A percentile compares a stretch with the other conserved stretches of the same genome.
phyloP scores from a whole-genome alignment of 1,284 basidiomycete species.

The Xerocomus amazonicus region DNA sequence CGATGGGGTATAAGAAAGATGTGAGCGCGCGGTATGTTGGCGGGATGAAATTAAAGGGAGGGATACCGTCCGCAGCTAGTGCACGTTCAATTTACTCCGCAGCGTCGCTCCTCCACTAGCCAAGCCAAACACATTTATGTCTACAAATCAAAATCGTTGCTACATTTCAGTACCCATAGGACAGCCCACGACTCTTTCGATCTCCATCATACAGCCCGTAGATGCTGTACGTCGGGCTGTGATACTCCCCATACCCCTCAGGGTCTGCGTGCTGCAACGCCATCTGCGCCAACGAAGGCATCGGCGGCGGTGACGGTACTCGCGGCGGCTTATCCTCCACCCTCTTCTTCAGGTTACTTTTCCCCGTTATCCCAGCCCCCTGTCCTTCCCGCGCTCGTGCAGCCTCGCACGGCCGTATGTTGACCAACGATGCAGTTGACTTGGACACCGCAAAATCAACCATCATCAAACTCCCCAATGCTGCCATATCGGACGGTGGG shows the following conservation, averaged over 20 bases:
- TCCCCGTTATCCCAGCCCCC: slow-evolving; percentile 8
- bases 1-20: slow-evolving; percentile 24
- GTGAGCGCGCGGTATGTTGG: not conserved
- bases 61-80: slow-evolving; percentile 13
- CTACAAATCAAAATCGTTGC: slow-evolving; percentile 31
- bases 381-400: slow-evolving; percentile 18
- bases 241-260: slow-evolving; percentile 59
- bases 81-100: slow-evolving; percentile 24
- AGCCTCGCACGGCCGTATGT: slow-evolving; percentile 29
- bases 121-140: not conserved
- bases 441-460: slow-evolving; percentile 44
- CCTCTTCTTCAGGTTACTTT: slow-evolving; percentile 30
- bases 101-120: slow-evolving; percentile 10
- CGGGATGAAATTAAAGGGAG: slow-evolving; percentile 1
- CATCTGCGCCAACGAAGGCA: slow-evolving; percentile 75
- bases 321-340: slow-evolving; percentile 64
- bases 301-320: slow-evolving; percentile 70
- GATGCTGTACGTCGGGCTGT: slow-evolving; percentile 78
- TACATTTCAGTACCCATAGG: slow-evolving; percentile 23
- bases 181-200: slow-evolving; percentile 48
- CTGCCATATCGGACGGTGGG: slow-evolving; percentile 42
- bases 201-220: slow-evolving; percentile 69
- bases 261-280: slow-evolving; percentile 59
- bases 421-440: slow-evolving; percentile 35
- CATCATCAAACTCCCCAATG: slow-evolving; percentile 59